These are phyloP conservation scores for Triticum dicoccoides DNA, from an alignment of 176 grass and related monocot genomes.

Conservation along the genomic window DNA sequence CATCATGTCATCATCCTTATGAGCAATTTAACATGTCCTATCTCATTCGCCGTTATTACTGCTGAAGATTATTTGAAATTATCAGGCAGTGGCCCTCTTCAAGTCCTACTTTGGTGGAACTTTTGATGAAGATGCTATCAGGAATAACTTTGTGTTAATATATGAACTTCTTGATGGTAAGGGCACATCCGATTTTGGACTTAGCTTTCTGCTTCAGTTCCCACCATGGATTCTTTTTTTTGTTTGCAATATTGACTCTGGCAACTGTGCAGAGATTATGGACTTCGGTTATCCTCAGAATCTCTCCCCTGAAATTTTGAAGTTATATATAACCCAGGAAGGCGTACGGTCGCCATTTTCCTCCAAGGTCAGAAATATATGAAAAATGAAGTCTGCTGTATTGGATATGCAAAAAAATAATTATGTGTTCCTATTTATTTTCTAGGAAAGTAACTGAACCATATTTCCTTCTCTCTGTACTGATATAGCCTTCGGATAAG, in stretches of 20 bases:
- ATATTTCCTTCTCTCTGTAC: constrained; percentile 29
- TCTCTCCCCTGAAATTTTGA: constrained; percentile 97
- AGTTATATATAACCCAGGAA: constrained; percentile 99
- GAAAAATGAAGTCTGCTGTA: constrained; percentile 15
- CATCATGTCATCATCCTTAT: background rate
- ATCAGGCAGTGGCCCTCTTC: constrained; percentile 90
- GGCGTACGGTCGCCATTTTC: constrained; percentile 96
- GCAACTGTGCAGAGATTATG: constrained; percentile 90
- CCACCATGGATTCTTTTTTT: constrained; percentile 5
- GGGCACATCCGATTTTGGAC: constrained; percentile 17
- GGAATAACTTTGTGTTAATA: constrained; percentile 98
- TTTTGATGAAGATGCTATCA: constrained; percentile 99
- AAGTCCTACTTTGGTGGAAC: constrained; percentile 97
- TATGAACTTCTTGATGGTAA: constrained; percentile 99
- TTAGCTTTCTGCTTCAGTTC: constrained; percentile 27
- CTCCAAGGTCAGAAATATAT: constrained; percentile 72
- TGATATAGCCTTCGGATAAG: constrained; percentile 81
- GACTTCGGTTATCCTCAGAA: constrained; percentile 99
- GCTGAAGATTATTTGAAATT: constrained; percentile 36
- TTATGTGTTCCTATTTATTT: background rate
- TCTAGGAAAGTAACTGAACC: constrained; percentile 26
- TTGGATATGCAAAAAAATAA: background rate
- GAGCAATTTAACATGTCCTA: background rate
- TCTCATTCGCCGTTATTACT: background rate
- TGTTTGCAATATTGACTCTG: background rate